Conservation (phyloP, 2,329 filamentous ascomycete genomes). For the Aureobasidium sp. region DNA sequence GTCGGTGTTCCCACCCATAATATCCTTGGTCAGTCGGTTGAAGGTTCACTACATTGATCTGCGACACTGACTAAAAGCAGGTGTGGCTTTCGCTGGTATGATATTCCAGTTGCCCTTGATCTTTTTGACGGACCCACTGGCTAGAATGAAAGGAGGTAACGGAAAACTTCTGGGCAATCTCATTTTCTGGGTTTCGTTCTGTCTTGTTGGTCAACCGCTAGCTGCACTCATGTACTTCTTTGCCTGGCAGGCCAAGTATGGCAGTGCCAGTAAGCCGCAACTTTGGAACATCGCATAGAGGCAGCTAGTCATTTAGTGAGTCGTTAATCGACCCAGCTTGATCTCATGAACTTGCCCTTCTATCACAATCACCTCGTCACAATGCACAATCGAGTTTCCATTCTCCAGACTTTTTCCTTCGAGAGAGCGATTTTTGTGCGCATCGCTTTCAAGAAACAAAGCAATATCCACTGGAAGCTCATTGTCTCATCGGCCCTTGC, state of each 20-base stretch:
- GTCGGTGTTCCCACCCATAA: conserved; percentile 95
- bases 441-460: neutral
- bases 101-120: conserved; percentile 87
- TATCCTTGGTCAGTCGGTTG: conserved; percentile 57
- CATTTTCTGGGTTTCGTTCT: conserved; percentile 96
- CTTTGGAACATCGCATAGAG: conserved; percentile 7
- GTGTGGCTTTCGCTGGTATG: conserved; percentile 92
- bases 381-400: neutral
- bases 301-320: neutral
- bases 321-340: neutral
- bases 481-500: neutral
- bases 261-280: conserved; percentile 28
- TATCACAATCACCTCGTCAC: neutral
- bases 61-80: conserved; percentile 35
- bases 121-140: conserved; percentile 65
- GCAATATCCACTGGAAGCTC: neutral
- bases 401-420: neutral
- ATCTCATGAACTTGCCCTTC: neutral
- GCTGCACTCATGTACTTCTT: conserved; percentile 94
- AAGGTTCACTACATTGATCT: neutral
- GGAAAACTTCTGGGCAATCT: conserved; percentile 80
- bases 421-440: neutral
- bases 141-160: conserved; percentile 65
- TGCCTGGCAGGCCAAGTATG: conserved; percentile 97
- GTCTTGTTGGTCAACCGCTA: conserved; percentile 87